Base-by-base conservation (phyloP, 1,284 basidiomycete genomes). In the Malassezia sympodialis region DNA sequence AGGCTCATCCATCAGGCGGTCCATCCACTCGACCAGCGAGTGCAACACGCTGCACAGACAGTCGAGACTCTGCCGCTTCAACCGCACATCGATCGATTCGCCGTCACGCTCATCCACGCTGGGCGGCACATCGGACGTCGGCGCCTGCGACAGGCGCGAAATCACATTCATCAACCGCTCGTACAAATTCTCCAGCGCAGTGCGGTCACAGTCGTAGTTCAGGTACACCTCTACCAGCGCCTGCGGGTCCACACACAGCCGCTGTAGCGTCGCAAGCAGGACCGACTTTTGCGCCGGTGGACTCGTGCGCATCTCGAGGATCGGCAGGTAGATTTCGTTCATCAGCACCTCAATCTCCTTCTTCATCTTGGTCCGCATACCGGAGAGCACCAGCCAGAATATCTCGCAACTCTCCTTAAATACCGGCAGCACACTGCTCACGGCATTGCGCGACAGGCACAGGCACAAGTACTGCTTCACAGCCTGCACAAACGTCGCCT, bases 311-410 rank as follows among this genome's bases (percentile, higher is more conserved):
- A 99, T 96, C 78, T 99, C 94, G 48, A 99, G 79, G 49, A 99
- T 96, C 1, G 94, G 94, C 56, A 99, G 84, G 79, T 98, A 99
- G 67, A 99, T 99, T 74, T 99, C 94, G 72, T 96, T 94, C 52
- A 99, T 77, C 30, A 99, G 80, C 34, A 99, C 91, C 76, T 96
- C 94, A 61, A 98, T 96, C 77, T 99, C 96, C 86, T 96, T 96
- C 88, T 99, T 99, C 60, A 99, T 82, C 77, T 90, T 94, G 27
- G 89, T 90, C 28, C 94, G 82, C 84, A 99, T 86, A 5, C 88
- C 88, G 48, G 86, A 83, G 21, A 99, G 77, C 43, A 96, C 87
- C 64, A 88, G 83, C 90, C 93, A 98, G 76, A 98, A 98, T 65
- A 98, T 96, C 77, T 98, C 94, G 52, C 96, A 91, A 68, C 88